Base-by-base conservation (phyloP, 2,329 filamentous ascomycete species). In the Neofusicoccum ribis region DNA sequence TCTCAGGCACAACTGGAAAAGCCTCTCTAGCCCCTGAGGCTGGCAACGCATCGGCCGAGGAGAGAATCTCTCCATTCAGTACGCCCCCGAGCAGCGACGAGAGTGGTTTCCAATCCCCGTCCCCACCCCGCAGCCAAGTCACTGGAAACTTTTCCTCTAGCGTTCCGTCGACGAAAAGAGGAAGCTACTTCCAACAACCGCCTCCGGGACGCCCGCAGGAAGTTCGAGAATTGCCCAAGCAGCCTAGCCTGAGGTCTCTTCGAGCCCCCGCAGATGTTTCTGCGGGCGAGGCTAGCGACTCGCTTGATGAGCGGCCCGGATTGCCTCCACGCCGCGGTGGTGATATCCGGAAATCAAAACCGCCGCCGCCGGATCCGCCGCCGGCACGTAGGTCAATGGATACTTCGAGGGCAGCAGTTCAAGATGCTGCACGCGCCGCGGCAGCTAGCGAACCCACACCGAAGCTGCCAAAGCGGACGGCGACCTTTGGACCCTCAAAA, bases 51-150 rank as follows among this genome's bases (percentile, higher is more conserved):
- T 63, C 73, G 5, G 72, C 75, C 2, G 82, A 84, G 47, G 81
- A 81, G 37, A 78, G 80, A 59, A 72, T 88, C 0, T 97, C 94
- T 0, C 93, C 94, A 0, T 97, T 97, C 73, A 93, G 84, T 72
- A 97, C 92, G 41, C 93, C 93, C 17, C 92, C 93, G 0, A 89
- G 88, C 70, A 94, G 90, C 73, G 85, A 86, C 4, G 88, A 86
- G 64, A 89, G 84, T 49, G 73, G 43, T 2, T n/a, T 54, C 27
- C 27, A 23, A 3, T 64, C 62, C 8, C 52, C 60, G 1, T 52
- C 63, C n/a, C 52, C 63, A 3, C 20, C 63, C 12, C 51, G 52
- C 9, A 20, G 14, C 44, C 51, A 58, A 7, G 34, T 12, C 3
- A 27, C n/a, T 11, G 27, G 20, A 7, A 58, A 15, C 12, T 69